Conservation (phyloP, 768 basidiomycete genomes). For the Boletus rufocinnamomeus region DNA sequence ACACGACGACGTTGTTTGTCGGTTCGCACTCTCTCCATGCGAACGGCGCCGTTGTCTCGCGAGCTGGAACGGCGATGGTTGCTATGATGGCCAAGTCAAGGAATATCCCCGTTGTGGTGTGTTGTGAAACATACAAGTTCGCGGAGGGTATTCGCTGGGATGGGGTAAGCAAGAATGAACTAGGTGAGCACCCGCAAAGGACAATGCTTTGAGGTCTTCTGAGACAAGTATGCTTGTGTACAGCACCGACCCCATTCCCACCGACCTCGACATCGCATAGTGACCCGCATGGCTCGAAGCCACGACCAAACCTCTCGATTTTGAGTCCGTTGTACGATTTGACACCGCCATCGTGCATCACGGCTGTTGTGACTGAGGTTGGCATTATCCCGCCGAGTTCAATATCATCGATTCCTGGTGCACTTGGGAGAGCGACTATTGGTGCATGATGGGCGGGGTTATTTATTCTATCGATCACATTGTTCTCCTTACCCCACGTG, state of each 20-base stretch:
- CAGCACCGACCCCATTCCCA: conserved; percentile 34
- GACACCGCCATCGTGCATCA: conserved; percentile 89
- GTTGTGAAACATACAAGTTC: conserved; percentile 99
- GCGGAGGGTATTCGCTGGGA: conserved; percentile 91
- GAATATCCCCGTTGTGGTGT: conserved; percentile 91
- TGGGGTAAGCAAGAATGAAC: conserved; percentile 93
- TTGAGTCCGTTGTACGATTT: conserved; percentile 92
- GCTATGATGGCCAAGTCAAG: conserved; percentile 94
- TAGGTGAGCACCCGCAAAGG: conserved; percentile 55
- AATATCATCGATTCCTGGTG: conserved; percentile 80
- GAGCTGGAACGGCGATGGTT: conserved; percentile 93
- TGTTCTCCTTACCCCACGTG: background rate
- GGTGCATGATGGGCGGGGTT: conserved; percentile 20
- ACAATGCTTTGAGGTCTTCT: background rate
- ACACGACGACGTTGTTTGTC: conserved; percentile 82
- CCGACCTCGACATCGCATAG: conserved; percentile 12
- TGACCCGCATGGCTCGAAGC: conserved; percentile 29
- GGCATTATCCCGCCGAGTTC: conserved; percentile 93
- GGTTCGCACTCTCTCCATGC: conserved; percentile 95
- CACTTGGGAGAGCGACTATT: conserved; percentile 42
- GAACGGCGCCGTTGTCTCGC: conserved; percentile 91
- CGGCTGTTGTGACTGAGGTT: conserved; percentile 96
- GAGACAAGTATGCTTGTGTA: background rate
- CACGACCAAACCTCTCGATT: conserved; percentile 61
- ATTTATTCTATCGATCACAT: conserved; percentile 8